A percentile compares a stretch with the other conserved stretches of the same genome.
Evolutionary conservation across 208 protist genomes (phyloP).

Genomic region (Crithidia expoeki): DNA sequence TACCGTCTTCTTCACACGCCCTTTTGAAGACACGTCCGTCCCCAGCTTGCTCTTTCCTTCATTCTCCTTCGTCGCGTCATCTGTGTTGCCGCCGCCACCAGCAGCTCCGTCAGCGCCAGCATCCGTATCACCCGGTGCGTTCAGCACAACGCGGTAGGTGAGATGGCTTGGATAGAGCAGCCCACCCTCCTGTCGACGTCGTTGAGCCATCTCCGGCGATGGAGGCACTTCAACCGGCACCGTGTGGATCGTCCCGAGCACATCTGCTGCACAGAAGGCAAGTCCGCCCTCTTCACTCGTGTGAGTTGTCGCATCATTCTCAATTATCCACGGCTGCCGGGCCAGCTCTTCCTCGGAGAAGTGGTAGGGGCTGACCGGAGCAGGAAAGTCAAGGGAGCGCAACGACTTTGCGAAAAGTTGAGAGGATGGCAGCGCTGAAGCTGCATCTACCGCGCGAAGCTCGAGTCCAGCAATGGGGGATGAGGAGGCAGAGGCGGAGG

Average conservation of each 20-base stretch:
- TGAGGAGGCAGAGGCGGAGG: not conserved
- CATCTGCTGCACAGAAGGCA: conserved; percentile 6
- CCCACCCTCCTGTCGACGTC: conserved; percentile 28
- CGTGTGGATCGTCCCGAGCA: conserved; percentile 40
- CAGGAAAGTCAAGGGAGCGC: not conserved
- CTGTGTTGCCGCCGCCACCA: no score
- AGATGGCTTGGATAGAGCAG: conserved; percentile 56
- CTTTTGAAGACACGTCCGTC: not conserved
- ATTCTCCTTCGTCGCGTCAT: not conserved
- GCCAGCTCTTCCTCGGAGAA: conserved; percentile 29
- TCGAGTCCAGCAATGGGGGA: not conserved
- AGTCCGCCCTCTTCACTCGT: conserved; percentile 18
- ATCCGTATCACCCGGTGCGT: not conserved
- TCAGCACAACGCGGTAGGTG: conserved; percentile 34
- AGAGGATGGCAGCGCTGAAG: not conserved
- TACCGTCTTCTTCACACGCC: conserved; percentile 13
- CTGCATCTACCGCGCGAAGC: no score
- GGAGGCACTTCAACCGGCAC: conserved; percentile 27
- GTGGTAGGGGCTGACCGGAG: conserved; percentile 20
- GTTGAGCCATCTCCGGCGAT: conserved; percentile 33
- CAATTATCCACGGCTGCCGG: conserved; percentile 2
- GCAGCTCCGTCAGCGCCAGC: not conserved
- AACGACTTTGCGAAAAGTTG: not conserved
- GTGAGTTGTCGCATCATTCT: conserved; percentile 11
- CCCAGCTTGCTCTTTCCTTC: not conserved